These are phyloP conservation scores for Sordariomycetes sp. DNA, from an alignment of 2,329 filamentous ascomycete species.

Conservation along the genomic window DNA sequence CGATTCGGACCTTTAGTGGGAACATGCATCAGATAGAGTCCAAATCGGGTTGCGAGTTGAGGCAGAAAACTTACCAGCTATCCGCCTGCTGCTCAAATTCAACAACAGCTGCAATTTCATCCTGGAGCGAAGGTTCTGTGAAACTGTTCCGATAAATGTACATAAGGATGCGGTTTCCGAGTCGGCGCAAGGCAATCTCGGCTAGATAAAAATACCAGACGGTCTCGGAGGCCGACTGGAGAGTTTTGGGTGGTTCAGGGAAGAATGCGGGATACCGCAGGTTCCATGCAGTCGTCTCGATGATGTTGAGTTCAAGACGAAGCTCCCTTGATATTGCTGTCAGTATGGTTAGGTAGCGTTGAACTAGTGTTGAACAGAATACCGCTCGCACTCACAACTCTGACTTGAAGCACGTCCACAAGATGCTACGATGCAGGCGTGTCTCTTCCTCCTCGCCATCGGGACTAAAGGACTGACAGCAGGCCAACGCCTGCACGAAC, in stretches of 20 bases:
- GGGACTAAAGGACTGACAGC: constrained; percentile 7
- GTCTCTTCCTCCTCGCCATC: background rate
- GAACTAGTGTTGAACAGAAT: background rate
- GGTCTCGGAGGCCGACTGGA: no score
- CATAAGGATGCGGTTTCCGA: no score
- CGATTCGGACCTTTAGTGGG: no score
- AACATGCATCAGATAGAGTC: no score
- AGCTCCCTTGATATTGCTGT: background rate
- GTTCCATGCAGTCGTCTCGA: background rate
- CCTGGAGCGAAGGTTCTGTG: no score
- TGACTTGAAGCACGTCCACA: constrained; percentile 1
- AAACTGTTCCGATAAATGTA: no score
- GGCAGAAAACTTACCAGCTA: no score
- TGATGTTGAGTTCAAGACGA: background rate
- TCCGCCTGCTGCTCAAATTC: no score
- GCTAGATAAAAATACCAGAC: no score
- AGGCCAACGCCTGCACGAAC: constrained; percentile 9
- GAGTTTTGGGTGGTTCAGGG: background rate
- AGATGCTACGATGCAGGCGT: background rate
- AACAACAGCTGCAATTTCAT: no score
- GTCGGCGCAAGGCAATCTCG: no score
- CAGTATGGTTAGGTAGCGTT: background rate
- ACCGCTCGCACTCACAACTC: background rate
- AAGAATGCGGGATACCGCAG: constrained; percentile 1
- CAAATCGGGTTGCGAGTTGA: no score